phyloP scores from a whole-genome alignment of 495 filamentous ascomycete species.

The Daldinia vernicosa region DNA sequence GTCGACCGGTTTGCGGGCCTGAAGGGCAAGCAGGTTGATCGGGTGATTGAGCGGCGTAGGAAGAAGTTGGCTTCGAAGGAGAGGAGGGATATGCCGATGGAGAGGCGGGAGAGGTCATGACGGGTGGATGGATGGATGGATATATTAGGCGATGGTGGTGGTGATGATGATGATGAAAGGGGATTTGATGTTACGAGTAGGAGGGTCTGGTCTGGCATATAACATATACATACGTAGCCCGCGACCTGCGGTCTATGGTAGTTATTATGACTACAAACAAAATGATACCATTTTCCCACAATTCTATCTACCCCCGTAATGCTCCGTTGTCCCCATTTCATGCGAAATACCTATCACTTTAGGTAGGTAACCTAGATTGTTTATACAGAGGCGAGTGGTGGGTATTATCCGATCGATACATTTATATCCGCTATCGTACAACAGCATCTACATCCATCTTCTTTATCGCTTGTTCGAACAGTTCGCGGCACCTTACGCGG shows the following conservation, averaged over 20 bases:
- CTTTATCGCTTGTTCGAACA: slow-evolving; percentile 76
- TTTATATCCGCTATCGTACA: slow-evolving; percentile 3
- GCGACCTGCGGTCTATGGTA: slow-evolving; percentile 10
- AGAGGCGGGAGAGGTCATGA: slow-evolving; percentile 57
- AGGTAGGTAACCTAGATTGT: not conserved
- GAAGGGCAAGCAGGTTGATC: slow-evolving; percentile 81
- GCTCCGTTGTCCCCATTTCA: slow-evolving; percentile 10
- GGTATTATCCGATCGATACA: slow-evolving; percentile 5
- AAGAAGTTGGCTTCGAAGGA: slow-evolving; percentile 86
- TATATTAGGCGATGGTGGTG: not conserved
- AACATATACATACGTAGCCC: not conserved
- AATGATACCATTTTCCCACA: slow-evolving; percentile 36
- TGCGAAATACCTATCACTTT: not conserved
- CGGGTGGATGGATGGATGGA: slow-evolving; percentile 28
- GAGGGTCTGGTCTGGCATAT: not conserved
- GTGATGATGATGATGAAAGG: slow-evolving; percentile 19
- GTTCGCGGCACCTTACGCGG: slow-evolving; percentile 77
- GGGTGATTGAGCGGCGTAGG: slow-evolving; percentile 78
- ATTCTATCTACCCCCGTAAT: slow-evolving; percentile 22
- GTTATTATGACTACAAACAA: slow-evolving; percentile 26
- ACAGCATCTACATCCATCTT: slow-evolving; percentile 56
- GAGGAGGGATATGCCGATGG: slow-evolving; percentile 78
- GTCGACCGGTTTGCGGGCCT: slow-evolving; percentile 80
- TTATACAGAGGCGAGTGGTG: slow-evolving; percentile 21
- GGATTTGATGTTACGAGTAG: not conserved